These are phyloP conservation scores for Aureobasidium mangrovei DNA, from an alignment of 2,329 filamentous ascomycete genomes.

Conservation along the genomic window DNA sequence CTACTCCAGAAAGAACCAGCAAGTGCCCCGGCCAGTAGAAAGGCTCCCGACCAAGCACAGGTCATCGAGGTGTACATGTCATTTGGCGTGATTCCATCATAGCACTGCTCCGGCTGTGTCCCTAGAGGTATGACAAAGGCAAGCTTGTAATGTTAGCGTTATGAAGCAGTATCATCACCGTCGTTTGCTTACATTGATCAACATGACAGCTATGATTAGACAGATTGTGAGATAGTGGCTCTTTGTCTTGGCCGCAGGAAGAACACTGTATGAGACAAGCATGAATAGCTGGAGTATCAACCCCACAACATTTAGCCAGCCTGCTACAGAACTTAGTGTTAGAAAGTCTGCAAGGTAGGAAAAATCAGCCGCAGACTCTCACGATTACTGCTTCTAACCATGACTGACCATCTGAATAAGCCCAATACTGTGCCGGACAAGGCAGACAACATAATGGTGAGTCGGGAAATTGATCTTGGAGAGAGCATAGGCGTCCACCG, in stretches of 20 bases:
- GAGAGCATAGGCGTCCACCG: conserved; percentile 50
- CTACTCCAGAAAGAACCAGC: conserved; percentile 71
- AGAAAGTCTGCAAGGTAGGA: conserved; percentile 36
- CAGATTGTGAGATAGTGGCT: conserved; percentile 91
- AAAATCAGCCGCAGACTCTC: background rate
- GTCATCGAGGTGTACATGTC: conserved; percentile 75
- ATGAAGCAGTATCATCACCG: conserved; percentile 23
- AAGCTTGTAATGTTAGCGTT: conserved; percentile 56
- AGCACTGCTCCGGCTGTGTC: conserved; percentile 70
- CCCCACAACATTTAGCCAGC: conserved; percentile 73
- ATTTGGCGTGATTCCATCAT: conserved; percentile 83
- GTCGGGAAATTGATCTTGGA: conserved; percentile 33
- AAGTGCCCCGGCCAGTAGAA: conserved; percentile 80
- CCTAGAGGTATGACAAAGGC: conserved; percentile 86
- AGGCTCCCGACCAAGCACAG: conserved; percentile 80
- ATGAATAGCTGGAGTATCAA: conserved; percentile 66
- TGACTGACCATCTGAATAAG: conserved; percentile 48
- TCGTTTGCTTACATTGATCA: conserved; percentile 77
- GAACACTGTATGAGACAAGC: conserved; percentile 65
- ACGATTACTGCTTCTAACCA: background rate
- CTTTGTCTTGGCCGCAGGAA: conserved; percentile 82
- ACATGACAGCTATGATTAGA: conserved; percentile 62
- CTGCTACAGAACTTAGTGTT: conserved; percentile 56
- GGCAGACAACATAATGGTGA: conserved; percentile 71
- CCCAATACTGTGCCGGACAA: conserved; percentile 77